phyloP scores from a whole-genome alignment of 2,329 filamentous ascomycete species.

The Sporothrix dimorphospora region DNA sequence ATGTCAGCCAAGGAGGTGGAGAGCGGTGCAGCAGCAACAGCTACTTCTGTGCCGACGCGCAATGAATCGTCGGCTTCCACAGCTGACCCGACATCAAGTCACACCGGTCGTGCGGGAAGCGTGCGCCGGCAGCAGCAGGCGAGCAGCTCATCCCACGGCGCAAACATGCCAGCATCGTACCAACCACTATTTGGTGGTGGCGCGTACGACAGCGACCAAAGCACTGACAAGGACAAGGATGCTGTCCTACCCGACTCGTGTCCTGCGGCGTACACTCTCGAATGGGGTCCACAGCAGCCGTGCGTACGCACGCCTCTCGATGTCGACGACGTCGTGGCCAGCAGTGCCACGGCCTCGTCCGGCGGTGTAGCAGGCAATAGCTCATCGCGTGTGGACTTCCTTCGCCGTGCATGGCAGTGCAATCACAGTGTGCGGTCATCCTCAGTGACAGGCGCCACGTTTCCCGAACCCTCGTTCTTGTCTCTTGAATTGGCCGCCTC shows the following conservation, averaged over 20 bases:
- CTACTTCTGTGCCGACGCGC: neutral
- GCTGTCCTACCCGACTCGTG: neutral
- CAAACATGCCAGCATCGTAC: slow-evolving; percentile 10
- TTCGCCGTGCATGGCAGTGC: slow-evolving; percentile 20
- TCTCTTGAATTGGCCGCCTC: no score
- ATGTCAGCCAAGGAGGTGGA: slow-evolving; percentile 14
- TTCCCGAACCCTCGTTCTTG: no score
- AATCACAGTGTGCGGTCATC: neutral
- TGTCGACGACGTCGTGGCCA: neutral
- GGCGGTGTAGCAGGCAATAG: neutral
- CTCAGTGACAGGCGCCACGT: neutral
- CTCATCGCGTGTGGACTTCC: neutral
- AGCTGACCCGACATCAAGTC: neutral
- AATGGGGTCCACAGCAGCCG: slow-evolving; percentile 1
- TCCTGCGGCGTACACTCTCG: slow-evolving; percentile 21
- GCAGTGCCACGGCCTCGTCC: neutral
- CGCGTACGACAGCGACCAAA: neutral
- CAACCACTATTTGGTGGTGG: neutral
- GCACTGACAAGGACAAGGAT: neutral
- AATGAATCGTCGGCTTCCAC: neutral
- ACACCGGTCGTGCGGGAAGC: neutral
- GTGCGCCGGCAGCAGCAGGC: neutral
- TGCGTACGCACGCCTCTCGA: slow-evolving; percentile 11
- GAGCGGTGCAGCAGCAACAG: neutral
- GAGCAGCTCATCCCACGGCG: slow-evolving; percentile 1